Evolutionary conservation across 108 stramenopile species (phyloP).

Genomic region (Aurantiochytrium sp.): DNA sequence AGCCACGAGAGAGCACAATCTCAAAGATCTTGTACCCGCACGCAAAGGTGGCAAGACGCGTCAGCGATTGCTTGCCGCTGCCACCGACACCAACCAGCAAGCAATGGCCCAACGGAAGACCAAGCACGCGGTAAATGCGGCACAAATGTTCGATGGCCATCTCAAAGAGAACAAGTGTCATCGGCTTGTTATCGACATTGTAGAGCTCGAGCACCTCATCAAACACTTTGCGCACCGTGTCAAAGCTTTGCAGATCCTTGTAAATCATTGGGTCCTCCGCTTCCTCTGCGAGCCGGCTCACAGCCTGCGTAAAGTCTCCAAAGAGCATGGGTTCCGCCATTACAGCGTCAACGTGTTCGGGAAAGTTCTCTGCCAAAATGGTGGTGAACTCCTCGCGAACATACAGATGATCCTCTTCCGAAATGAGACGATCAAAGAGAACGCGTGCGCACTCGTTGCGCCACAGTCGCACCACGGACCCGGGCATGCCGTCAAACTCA

Average conservation of each 20-base stretch:
- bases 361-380: constrained; percentile 26
- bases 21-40: constrained; percentile 56
- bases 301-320: constrained; percentile 46
- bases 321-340: constrained; percentile 38
- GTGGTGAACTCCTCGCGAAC: constrained; percentile 31
- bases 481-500: constrained; percentile 13
- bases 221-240: constrained; percentile 42
- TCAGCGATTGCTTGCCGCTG: constrained; percentile 57
- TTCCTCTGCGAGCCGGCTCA: constrained; percentile 39
- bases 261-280: constrained; percentile 55
- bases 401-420: constrained; percentile 32
- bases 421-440: constrained; percentile 52
- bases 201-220: constrained; percentile 58
- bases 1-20: constrained; percentile 51
- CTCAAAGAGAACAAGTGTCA: constrained; percentile 62
- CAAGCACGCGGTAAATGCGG: constrained; percentile 52
- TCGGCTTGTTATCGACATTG: constrained; percentile 54
- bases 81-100: constrained; percentile 64
- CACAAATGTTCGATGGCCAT: constrained; percentile 54
- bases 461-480: constrained; percentile 47
- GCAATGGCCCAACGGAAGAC: constrained; percentile 55
- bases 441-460: constrained; percentile 57
- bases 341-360: constrained; percentile 17
- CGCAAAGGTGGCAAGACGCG: constrained; percentile 51
- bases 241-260: constrained; percentile 48